Conservation (phyloP, 495 filamentous ascomycete species). For the Daldinia childiae region DNA sequence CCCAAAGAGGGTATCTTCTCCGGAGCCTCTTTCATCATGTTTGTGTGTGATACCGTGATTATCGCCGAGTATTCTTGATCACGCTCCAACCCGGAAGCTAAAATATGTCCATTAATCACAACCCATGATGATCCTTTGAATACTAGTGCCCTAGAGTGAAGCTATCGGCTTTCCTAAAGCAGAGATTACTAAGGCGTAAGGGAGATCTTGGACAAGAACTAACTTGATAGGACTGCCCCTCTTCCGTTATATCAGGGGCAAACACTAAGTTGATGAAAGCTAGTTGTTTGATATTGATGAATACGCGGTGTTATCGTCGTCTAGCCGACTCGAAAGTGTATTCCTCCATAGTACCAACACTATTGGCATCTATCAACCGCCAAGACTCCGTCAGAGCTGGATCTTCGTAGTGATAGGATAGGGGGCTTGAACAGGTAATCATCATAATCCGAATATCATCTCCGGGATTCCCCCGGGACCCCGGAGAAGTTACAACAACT, state of each 20-base stretch:
- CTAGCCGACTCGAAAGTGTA: background rate
- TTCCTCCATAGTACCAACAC: background rate
- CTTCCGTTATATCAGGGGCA: background rate
- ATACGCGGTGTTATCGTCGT: background rate
- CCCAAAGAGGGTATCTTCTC: slow-evolving; percentile 19
- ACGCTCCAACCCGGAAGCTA: background rate
- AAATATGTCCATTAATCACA: slow-evolving; percentile 1
- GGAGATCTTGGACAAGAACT: slow-evolving; percentile 4
- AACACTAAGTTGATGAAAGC: background rate
- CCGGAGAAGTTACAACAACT: slow-evolving; percentile 6
- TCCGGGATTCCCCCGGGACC: slow-evolving; percentile 1
- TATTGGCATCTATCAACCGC: slow-evolving; percentile 12
- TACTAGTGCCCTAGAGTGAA: slow-evolving; percentile 2
- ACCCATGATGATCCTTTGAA: background rate
- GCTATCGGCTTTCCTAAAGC: background rate
- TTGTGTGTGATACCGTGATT: slow-evolving; percentile 9
- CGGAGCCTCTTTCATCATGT: slow-evolving; percentile 2
- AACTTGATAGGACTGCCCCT: background rate
- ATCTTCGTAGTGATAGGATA: slow-evolving; percentile 9
- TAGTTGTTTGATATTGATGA: slow-evolving; percentile 10
- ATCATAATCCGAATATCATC: slow-evolving; percentile 12
- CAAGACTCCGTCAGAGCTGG: background rate
- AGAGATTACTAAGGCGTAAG: background rate
- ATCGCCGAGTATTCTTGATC: slow-evolving; percentile 6
- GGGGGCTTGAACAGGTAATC: background rate